phyloP scores from a whole-genome alignment of 257 asterid species.

The Nicotiana sylvestris region DNA sequence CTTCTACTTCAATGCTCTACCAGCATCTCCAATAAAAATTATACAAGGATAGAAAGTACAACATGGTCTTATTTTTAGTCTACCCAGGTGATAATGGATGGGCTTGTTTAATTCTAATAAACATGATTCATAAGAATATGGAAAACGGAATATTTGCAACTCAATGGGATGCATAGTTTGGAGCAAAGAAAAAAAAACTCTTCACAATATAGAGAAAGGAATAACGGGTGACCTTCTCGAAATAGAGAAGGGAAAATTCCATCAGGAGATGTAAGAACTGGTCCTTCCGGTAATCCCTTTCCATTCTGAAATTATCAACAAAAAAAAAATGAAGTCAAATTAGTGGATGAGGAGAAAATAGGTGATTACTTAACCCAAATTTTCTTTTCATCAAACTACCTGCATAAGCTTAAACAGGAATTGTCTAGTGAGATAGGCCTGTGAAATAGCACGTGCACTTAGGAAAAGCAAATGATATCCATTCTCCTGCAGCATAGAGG shows the following conservation, averaged over 20 bases:
- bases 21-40: background rate
- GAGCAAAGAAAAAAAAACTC: background rate
- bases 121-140: background rate
- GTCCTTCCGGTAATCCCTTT: constrained; percentile 91
- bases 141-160: background rate
- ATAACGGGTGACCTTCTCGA: constrained; percentile 70
- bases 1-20: constrained; percentile 1
- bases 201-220: background rate
- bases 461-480: constrained; percentile 94
- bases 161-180: background rate
- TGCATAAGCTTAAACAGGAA: constrained; percentile 81
- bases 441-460: constrained; percentile 95
- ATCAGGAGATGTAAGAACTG: constrained; percentile 95
- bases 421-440: constrained; percentile 79
- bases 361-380: background rate
- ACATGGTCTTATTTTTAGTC: background rate
- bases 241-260: constrained; percentile 96
- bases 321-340: background rate
- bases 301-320: constrained; percentile 57
- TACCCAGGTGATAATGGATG: background rate
- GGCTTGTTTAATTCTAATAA: background rate
- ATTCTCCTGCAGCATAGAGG: constrained; percentile 69
- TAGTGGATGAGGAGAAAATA: background rate
- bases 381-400: constrained; percentile 34
- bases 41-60: background rate